Percentiles rank a stretch among this genome's conserved stretches.
These are phyloP conservation scores for Chaetothyriales sp. DNA, from an alignment of 2,329 filamentous ascomycete species.

Conservation along the genomic window DNA sequence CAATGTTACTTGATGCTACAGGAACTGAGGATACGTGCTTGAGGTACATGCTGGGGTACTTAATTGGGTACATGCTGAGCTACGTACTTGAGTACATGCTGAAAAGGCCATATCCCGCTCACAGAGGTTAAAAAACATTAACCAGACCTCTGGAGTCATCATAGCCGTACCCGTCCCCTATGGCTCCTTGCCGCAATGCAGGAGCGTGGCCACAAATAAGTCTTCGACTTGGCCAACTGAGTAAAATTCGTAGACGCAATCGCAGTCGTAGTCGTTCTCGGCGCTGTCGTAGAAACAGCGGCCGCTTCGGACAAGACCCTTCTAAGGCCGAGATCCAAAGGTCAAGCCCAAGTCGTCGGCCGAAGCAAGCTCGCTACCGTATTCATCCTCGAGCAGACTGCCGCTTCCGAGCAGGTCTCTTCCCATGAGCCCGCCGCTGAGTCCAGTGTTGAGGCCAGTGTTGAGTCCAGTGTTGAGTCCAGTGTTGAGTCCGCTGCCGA, in stretches of 20 bases:
- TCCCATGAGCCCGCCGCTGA: too few species aligned
- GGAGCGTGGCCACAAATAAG: not conserved
- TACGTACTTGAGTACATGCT: too few species aligned
- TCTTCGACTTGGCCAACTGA: not conserved
- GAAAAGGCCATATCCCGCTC: too few species aligned
- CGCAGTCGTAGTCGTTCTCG: not conserved
- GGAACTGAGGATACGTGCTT: too few species aligned
- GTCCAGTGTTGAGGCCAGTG: too few species aligned
- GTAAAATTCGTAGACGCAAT: not conserved
- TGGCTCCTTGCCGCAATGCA: not conserved
- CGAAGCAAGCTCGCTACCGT: slow-evolving; percentile 5
- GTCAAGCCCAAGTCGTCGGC: not conserved
- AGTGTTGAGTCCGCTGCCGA: too few species aligned
- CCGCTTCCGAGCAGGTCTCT: not conserved
- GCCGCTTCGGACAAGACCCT: not conserved
- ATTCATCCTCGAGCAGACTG: not conserved
- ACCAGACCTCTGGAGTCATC: not conserved
- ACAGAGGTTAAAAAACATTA: not conserved
- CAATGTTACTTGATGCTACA: too few species aligned
- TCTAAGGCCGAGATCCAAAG: not conserved
- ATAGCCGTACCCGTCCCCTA: not conserved
- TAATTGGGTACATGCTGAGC: too few species aligned
- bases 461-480: too few species aligned
- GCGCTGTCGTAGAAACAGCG: not conserved
- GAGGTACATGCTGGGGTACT: too few species aligned